phyloP scores from a whole-genome alignment of 2,329 filamentous ascomycete genomes.

The Colletotrichum caudatum region DNA sequence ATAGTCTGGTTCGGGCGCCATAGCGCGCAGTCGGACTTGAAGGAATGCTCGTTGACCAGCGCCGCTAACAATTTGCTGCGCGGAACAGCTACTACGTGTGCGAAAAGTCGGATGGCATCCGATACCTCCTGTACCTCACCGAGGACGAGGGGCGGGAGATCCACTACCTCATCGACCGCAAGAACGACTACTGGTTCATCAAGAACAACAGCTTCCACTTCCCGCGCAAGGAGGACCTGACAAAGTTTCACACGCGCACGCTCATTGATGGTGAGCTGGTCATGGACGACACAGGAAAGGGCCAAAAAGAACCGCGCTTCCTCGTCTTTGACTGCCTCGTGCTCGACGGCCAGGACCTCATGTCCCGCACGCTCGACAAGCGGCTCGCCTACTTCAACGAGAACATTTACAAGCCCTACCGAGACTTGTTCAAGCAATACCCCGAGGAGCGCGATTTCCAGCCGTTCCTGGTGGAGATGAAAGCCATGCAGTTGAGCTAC shows the following conservation, averaged over 20 bases:
- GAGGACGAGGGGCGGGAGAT: constrained; percentile 73
- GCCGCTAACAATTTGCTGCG: constrained; percentile 22
- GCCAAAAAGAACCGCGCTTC: constrained; percentile 79
- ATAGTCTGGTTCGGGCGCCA: no score
- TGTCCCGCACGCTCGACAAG: constrained; percentile 86
- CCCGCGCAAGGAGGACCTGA: constrained; percentile 74
- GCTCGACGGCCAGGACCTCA: constrained; percentile 80
- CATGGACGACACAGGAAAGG: constrained; percentile 79
- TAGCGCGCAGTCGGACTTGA: background rate
- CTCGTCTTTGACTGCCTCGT: constrained; percentile 95
- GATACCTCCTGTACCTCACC: constrained; percentile 93
- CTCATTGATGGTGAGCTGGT: constrained; percentile 95
- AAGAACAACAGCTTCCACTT: constrained; percentile 79
- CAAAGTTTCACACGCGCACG: constrained; percentile 81
- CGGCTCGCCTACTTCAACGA: constrained; percentile 88
- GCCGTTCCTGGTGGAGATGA: constrained; percentile 87
- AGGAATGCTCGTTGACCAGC: background rate
- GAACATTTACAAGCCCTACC: constrained; percentile 79
- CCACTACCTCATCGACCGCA: constrained; percentile 95
- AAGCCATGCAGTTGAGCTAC: constrained; percentile 90
- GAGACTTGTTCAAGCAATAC: constrained; percentile 71
- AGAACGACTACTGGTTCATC: constrained; percentile 96
- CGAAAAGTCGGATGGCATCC: constrained; percentile 97
- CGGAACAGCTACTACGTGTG: constrained; percentile 86
- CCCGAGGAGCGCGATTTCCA: constrained; percentile 77